phyloP scores from a whole-genome alignment of 2,329 filamentous ascomycete species.

The Penicillium crustosum region DNA sequence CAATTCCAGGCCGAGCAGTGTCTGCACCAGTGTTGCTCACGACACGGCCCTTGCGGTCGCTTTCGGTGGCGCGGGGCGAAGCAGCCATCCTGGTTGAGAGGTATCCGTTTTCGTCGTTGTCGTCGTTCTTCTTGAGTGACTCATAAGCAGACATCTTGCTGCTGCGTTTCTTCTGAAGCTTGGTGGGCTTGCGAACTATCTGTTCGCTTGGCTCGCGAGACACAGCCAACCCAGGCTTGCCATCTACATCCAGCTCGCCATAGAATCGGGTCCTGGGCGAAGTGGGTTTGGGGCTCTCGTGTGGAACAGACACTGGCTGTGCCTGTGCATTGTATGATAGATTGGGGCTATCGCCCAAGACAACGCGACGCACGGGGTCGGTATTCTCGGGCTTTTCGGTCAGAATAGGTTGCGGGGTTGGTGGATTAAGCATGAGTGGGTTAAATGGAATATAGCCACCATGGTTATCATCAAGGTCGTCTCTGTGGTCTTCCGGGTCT shows the following conservation, averaged over 20 bases:
- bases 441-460: slow-evolving; percentile 34
- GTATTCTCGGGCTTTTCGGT: slow-evolving; percentile 25
- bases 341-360: slow-evolving; percentile 37
- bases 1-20: slow-evolving; percentile 24
- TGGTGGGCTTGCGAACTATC: slow-evolving; percentile 29
- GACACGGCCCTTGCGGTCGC: slow-evolving; percentile 45
- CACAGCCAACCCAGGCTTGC: slow-evolving; percentile 21
- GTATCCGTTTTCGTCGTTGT: slow-evolving; percentile 24
- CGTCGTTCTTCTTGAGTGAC: slow-evolving; percentile 34
- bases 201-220: slow-evolving; percentile 27
- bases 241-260: slow-evolving; percentile 36
- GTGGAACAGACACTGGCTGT: slow-evolving; percentile 20
- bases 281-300: slow-evolving; percentile 28
- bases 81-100: slow-evolving; percentile 3
- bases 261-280: slow-evolving; percentile 42
- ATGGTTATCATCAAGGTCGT: slow-evolving; percentile 24
- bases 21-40: slow-evolving; percentile 47
- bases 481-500: slow-evolving; percentile 33
- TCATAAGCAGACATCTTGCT: slow-evolving; percentile 38
- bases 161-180: slow-evolving; percentile 34
- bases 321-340: slow-evolving; percentile 30
- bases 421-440: slow-evolving; percentile 49
- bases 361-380: slow-evolving; percentile 32
- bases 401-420: slow-evolving; percentile 40
- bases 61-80: slow-evolving; percentile 23